These are phyloP conservation scores for Saccharomyces jurei DNA, from an alignment of 805 yeast genomes.

Conservation along the genomic window DNA sequence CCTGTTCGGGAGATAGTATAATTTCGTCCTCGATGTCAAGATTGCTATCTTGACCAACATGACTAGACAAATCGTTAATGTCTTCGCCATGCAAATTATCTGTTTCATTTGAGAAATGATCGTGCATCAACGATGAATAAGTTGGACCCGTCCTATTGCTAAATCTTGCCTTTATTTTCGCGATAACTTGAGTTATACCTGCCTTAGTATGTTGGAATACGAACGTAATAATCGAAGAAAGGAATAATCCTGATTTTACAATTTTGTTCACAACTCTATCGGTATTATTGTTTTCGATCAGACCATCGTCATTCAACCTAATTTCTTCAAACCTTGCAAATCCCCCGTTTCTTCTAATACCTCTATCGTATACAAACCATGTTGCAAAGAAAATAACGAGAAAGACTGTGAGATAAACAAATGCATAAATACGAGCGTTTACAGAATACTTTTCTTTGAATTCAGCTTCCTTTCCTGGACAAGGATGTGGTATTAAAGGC, in stretches of 20 bases:
- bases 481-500: slow-evolving; percentile 50
- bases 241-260: slow-evolving; percentile 47
- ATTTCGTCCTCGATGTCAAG: slow-evolving; percentile 33
- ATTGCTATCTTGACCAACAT: slow-evolving; percentile 29
- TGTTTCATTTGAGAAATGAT: slow-evolving; percentile 31
- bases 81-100: slow-evolving; percentile 39
- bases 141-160: slow-evolving; percentile 27
- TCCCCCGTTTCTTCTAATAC: slow-evolving; percentile 72
- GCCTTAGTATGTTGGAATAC: slow-evolving; percentile 15
- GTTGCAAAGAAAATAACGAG: slow-evolving; percentile 43
- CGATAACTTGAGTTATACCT: slow-evolving; percentile 6
- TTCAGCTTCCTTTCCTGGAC: slow-evolving; percentile 79
- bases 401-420: slow-evolving; percentile 50
- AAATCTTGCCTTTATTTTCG: slow-evolving; percentile 19
- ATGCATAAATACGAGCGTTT: slow-evolving; percentile 44
- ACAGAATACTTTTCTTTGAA: slow-evolving; percentile 48
- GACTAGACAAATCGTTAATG: slow-evolving; percentile 40
- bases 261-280: slow-evolving; percentile 53
- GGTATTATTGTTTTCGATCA: slow-evolving; percentile 52
- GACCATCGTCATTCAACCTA: slow-evolving; percentile 67
- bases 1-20: slow-evolving; percentile 3
- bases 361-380: slow-evolving; percentile 71
- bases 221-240: slow-evolving; percentile 33
- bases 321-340: slow-evolving; percentile 77
- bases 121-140: slow-evolving; percentile 26